phyloP scores from a whole-genome alignment of 345 rosid species.

The Aethionema arabicum region DNA sequence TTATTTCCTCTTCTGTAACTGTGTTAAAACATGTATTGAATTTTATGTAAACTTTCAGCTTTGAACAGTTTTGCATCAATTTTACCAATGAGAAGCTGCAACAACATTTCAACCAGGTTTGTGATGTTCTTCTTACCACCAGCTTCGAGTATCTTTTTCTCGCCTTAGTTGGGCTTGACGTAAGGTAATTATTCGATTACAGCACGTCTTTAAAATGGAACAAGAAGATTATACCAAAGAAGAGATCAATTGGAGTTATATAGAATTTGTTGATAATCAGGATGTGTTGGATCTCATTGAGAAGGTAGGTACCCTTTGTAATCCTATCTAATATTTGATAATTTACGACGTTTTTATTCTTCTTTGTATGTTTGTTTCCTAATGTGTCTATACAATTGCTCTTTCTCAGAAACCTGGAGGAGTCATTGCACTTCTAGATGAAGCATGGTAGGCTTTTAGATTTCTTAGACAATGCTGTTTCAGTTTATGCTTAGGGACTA shows the following conservation, averaged over 20 bases:
- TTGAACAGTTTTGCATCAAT: conserved; percentile 99
- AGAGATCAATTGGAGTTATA: conserved; percentile 99
- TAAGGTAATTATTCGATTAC: conserved; percentile 38
- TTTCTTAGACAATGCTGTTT: conserved; percentile 22
- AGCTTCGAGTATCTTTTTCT: not conserved
- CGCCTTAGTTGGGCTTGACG: conserved; percentile 20
- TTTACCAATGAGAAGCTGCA: conserved; percentile 98
- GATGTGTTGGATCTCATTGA: conserved; percentile 98
- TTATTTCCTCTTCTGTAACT: conserved; percentile 12
- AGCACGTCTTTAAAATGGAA: conserved; percentile 99
- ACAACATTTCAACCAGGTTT: conserved; percentile 99
- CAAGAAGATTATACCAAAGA: conserved; percentile 98
- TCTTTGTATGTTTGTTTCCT: conserved; percentile 12
- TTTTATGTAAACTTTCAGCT: conserved; percentile 43
- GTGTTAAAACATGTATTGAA: conserved; percentile 30
- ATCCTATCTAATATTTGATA: not conserved
- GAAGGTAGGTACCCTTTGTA: conserved; percentile 70
- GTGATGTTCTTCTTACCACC: conserved; percentile 18
- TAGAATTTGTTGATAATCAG: conserved; percentile 98
- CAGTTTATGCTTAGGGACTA: conserved; percentile 19
- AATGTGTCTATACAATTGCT: conserved; percentile 21
- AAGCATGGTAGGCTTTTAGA: conserved; percentile 78
- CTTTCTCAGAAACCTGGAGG: conserved; percentile 97
- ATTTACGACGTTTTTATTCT: conserved; percentile 3
- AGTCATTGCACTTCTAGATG: conserved; percentile 94